phyloP scores from a whole-genome alignment of 495 filamentous ascomycete species.

The Beverwykella pulmonaria region DNA sequence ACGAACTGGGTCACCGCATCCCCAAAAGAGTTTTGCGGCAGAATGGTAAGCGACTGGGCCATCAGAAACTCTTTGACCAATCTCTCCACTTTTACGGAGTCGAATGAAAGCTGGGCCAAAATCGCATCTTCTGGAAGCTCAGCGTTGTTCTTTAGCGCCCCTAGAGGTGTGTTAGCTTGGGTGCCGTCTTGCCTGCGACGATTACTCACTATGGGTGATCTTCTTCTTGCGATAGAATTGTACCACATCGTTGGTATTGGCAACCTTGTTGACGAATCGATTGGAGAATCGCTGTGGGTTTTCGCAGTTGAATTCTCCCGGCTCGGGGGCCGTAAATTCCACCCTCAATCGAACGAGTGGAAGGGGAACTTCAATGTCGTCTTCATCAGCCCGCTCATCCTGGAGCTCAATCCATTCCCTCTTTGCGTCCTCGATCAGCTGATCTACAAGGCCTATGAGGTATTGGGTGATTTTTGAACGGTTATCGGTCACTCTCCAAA shows the following conservation, averaged over 20 bases:
- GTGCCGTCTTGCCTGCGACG: background rate
- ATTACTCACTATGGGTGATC: constrained; percentile 41
- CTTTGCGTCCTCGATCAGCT: constrained; percentile 84
- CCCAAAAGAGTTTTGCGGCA: constrained; percentile 87
- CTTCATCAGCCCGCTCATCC: constrained; percentile 58
- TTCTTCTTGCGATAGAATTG: constrained; percentile 89
- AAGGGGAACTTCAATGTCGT: constrained; percentile 62
- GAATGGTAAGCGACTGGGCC: constrained; percentile 82
- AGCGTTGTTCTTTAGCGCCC: constrained; percentile 44
- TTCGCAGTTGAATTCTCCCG: constrained; percentile 83
- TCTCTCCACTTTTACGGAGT: constrained; percentile 83
- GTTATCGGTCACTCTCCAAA: constrained; percentile 81
- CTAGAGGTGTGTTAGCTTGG: constrained; percentile 2
- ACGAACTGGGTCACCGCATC: constrained; percentile 94
- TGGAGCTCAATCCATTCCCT: constrained; percentile 74
- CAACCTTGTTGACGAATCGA: constrained; percentile 84
- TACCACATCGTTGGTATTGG: constrained; percentile 91
- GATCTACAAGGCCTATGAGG: constrained; percentile 75
- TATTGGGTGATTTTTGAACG: constrained; percentile 74
- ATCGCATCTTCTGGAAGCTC: constrained; percentile 62
- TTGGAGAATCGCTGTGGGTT: constrained; percentile 98
- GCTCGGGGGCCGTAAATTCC: constrained; percentile 85
- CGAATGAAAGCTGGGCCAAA: constrained; percentile 63
- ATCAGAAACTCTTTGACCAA: constrained; percentile 83
- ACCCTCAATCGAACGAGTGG: constrained; percentile 88